These are phyloP conservation scores for Sclerotinia glacialis DNA, from an alignment of 2,329 filamentous ascomycete genomes.

Conservation along the genomic window DNA sequence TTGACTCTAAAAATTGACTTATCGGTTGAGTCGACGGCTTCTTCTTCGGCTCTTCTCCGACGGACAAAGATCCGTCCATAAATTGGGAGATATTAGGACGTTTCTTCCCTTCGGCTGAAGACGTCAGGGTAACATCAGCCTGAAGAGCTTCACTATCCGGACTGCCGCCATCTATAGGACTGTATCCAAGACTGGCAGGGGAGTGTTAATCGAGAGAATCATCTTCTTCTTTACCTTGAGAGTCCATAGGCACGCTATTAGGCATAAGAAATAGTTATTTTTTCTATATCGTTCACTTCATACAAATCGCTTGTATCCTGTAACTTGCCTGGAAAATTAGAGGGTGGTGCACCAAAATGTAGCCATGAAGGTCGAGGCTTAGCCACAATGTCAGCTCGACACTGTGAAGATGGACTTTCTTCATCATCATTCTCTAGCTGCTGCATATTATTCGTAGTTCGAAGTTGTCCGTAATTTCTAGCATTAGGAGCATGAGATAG, in stretches of 20 bases:
- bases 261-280: no score
- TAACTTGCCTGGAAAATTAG: not conserved
- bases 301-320: no score
- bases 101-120: not conserved
- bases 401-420: not conserved
- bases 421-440: not conserved
- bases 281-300: no score
- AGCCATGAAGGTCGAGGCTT: not conserved
- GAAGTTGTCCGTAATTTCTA: not conserved
- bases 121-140: not conserved
- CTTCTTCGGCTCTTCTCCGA: not conserved
- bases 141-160: not conserved
- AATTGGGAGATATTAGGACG: not conserved
- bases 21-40: no score
- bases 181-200: not conserved
- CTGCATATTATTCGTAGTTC: not conserved
- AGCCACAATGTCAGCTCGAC: not conserved
- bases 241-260: no score
- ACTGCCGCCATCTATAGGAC: not conserved
- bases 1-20: no score
- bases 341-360: not conserved
- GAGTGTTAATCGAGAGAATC: no score
- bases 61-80: not conserved
- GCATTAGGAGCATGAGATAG: not conserved
- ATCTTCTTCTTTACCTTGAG: no score